Evolutionary conservation across 176 grass and related monocot genomes (phyloP).

Genomic region (Urochloa ruziziensis): DNA sequence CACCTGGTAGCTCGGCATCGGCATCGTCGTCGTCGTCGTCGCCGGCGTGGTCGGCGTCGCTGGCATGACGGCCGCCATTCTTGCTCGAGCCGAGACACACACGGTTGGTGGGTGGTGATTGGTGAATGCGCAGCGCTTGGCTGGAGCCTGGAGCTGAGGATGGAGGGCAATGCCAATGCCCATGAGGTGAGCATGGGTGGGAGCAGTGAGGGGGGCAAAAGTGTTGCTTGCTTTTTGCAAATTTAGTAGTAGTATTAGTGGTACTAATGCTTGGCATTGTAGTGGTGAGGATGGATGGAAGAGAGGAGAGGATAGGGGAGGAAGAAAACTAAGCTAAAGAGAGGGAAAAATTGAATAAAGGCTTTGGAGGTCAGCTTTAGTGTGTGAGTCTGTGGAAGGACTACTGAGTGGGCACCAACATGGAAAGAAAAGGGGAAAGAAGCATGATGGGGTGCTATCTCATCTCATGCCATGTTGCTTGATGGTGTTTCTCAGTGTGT

Average conservation of each 20-base stretch:
- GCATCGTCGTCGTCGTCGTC: background rate
- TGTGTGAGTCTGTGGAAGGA: background rate
- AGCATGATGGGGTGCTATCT: slow-evolving; percentile 14
- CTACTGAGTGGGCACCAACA: slow-evolving; percentile 54
- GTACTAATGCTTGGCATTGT: background rate
- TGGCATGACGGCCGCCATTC: slow-evolving; percentile 50
- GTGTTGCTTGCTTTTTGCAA: slow-evolving; percentile 24
- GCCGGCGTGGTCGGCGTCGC: slow-evolving; percentile 10
- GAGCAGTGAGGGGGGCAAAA: slow-evolving; percentile 25
- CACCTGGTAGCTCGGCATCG: slow-evolving; percentile 40
- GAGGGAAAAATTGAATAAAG: slow-evolving; percentile 7
- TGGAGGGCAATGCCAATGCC: background rate
- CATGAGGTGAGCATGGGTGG: slow-evolving; percentile 5
- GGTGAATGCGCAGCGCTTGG: background rate
- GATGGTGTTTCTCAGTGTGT: background rate
- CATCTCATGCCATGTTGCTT: slow-evolving; percentile 18
- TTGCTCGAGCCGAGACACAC: background rate
- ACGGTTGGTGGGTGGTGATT: background rate
- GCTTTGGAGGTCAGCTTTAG: slow-evolving; percentile 31
- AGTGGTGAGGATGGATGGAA: background rate
- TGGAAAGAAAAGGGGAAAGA: slow-evolving; percentile 27
- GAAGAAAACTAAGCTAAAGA: slow-evolving; percentile 18
- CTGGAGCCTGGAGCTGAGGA: background rate
- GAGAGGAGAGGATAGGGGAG: slow-evolving; percentile 19
- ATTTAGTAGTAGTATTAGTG: background rate